Percentiles rank a stretch among this genome's conserved stretches.
phyloP scores from a whole-genome alignment of 495 filamentous ascomycete species.

The Neurospora sp. region DNA sequence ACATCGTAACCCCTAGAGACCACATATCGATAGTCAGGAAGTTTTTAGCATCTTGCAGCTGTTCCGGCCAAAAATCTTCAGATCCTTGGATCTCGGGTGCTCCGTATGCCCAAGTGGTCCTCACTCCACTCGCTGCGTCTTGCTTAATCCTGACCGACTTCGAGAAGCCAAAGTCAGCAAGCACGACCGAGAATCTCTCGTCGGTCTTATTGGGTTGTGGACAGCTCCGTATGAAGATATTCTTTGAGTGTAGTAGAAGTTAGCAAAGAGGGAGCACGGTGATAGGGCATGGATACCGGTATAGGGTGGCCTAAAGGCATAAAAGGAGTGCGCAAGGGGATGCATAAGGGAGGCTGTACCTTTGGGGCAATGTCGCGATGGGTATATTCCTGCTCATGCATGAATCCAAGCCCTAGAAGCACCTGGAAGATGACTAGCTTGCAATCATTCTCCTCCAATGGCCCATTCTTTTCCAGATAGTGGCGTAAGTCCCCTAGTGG shows the following conservation, averaged over 20 bases:
- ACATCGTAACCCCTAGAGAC: neutral
- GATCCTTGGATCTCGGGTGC: neutral
- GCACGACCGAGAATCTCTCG: neutral
- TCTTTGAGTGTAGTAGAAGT: neutral
- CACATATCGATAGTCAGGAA: neutral
- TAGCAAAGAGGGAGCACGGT: neutral
- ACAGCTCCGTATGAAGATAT: neutral
- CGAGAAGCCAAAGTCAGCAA: neutral
- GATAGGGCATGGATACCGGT: neutral
- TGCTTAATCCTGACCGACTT: neutral
- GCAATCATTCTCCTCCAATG: neutral
- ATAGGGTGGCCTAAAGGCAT: neutral
- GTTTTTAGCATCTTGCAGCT: neutral
- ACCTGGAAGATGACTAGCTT: neutral
- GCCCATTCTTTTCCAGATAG: neutral
- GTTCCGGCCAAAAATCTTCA: neutral
- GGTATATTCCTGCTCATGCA: neutral
- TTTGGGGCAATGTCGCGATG: neutral
- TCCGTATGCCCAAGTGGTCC: neutral
- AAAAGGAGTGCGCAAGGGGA: neutral
- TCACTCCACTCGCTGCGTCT: neutral
- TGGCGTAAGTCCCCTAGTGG: neutral
- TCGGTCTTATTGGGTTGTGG: neutral
- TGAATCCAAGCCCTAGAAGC: neutral
- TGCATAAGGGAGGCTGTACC: neutral